These are phyloP conservation scores for Globisporangium radiosum DNA, from an alignment of 352 stramenopile species.

Conservation along the genomic window DNA sequence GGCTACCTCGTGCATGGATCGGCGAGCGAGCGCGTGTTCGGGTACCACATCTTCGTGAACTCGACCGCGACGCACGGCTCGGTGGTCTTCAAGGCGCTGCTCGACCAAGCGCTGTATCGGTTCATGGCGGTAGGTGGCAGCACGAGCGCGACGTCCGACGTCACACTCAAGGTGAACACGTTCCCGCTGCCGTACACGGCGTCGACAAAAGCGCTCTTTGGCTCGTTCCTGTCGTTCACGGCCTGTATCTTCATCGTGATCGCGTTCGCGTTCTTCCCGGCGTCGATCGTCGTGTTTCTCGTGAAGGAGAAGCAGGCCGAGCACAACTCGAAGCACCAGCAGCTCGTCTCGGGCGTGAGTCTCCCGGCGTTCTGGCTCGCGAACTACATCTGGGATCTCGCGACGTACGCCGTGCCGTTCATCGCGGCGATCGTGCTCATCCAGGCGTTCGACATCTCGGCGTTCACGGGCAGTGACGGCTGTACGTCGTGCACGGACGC, in stretches of 20 bases:
- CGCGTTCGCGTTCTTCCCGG: slow-evolving; percentile 88
- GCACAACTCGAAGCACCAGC: slow-evolving; percentile 94
- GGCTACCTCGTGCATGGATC: slow-evolving; percentile 30
- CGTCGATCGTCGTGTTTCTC: slow-evolving; percentile 90
- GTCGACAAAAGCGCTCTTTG: slow-evolving; percentile 33
- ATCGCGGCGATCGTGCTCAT: slow-evolving; percentile 32
- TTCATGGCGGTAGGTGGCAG: slow-evolving; percentile 42
- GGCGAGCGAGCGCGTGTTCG: slow-evolving; percentile 19
- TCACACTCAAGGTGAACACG: slow-evolving; percentile 38
- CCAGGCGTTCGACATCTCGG: slow-evolving; percentile 23
- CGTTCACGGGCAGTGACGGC: slow-evolving; percentile 21
- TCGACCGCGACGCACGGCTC: slow-evolving; percentile 35
- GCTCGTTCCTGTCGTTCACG: slow-evolving; percentile 57
- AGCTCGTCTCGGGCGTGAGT: slow-evolving; percentile 16
- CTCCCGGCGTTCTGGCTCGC: slow-evolving; percentile 90
- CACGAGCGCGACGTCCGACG: slow-evolving; percentile 4
- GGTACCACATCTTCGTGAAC: slow-evolving; percentile 52
- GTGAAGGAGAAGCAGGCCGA: slow-evolving; percentile 90
- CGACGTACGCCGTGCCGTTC: slow-evolving; percentile 82
- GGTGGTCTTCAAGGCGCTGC: slow-evolving; percentile 43
- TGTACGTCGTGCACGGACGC: slow-evolving; percentile 15
- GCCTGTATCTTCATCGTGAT: slow-evolving; percentile 84
- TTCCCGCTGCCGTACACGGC: slow-evolving; percentile 44
- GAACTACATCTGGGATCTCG: slow-evolving; percentile 90
- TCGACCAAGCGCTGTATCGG: slow-evolving; percentile 46